phyloP scores from a whole-genome alignment of 1,284 basidiomycete species.

The Cystobasidium pallidum region DNA sequence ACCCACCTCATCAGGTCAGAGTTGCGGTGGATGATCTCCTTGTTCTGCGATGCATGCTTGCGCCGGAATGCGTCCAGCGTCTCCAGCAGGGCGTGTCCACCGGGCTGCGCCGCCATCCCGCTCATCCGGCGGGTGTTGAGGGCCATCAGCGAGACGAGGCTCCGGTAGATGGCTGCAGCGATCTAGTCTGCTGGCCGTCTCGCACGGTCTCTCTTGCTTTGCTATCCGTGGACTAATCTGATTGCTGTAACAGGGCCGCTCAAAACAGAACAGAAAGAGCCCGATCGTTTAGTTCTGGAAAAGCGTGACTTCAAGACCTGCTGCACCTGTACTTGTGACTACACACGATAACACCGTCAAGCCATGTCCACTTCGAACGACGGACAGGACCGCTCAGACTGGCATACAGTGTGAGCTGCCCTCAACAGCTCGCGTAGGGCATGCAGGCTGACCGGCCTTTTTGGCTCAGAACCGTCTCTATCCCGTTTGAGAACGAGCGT shows the following conservation, averaged over 20 bases:
- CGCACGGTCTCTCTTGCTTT: too few relatives aligned
- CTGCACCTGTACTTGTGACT: too few relatives aligned
- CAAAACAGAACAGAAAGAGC: not conserved
- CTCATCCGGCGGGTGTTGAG: slow-evolving; percentile 38
- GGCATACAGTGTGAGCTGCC: slow-evolving; percentile 47
- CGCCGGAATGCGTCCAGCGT: slow-evolving; percentile 46
- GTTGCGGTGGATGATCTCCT: slow-evolving; percentile 54
- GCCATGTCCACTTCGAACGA: not conserved
- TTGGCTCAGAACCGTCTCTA: slow-evolving; percentile 44
- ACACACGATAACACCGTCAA: not conserved
- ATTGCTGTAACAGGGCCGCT: too few relatives aligned
- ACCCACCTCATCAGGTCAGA: slow-evolving; percentile 50
- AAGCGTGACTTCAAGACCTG: slow-evolving; percentile 9
- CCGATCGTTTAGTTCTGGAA: not conserved
- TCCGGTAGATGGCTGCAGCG: not conserved
- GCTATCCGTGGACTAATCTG: too few relatives aligned
- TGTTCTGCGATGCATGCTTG: slow-evolving; percentile 54
- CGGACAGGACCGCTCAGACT: slow-evolving; percentile 39
- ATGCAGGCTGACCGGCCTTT: not conserved
- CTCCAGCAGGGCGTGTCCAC: slow-evolving; percentile 29
- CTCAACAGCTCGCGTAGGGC: not conserved
- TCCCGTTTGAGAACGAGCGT: slow-evolving; percentile 47
- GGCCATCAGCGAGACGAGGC: slow-evolving; percentile 13
- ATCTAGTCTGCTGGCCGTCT: not conserved
- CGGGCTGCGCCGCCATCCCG: slow-evolving; percentile 36